Evolutionary conservation across 208 protist genomes (phyloP).

Genomic region (Balamuthia mandrillaris): DNA sequence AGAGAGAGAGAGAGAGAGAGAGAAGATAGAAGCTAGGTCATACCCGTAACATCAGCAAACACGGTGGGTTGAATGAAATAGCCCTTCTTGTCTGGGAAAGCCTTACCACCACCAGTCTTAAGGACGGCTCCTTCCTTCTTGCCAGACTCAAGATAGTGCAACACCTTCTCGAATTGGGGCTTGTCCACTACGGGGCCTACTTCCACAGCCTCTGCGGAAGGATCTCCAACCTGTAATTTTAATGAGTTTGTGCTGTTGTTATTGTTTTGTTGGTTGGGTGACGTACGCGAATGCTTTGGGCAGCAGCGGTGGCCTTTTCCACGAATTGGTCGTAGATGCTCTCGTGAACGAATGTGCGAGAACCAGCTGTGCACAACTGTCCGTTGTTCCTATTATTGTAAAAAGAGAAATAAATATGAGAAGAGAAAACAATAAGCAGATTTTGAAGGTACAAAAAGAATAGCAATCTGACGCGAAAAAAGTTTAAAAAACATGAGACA

Average conservation of each 20-base stretch:
- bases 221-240: neutral
- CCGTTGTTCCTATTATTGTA: constrained; percentile 50
- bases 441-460: too few species aligned
- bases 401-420: too few species aligned
- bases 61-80: constrained; percentile 83
- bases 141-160: constrained; percentile 75
- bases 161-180: constrained; percentile 73
- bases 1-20: too few species aligned
- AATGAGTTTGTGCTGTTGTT: neutral
- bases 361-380: constrained; percentile 24
- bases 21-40: too few species aligned
- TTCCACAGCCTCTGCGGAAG: neutral
- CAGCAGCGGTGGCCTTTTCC: neutral
- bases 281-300: too few species aligned
- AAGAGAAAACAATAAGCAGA: too few species aligned
- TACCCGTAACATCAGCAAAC: constrained; percentile 74
- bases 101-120: constrained; percentile 63
- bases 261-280: neutral
- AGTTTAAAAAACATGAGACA: too few species aligned
- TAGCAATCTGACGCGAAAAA: too few species aligned
- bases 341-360: constrained; percentile 13
- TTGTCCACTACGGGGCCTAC: constrained; percentile 7
- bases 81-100: constrained; percentile 63
- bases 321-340: constrained; percentile 46
- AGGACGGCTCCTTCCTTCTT: constrained; percentile 76